Base-by-base conservation (phyloP, 495 filamentous ascomycete species). In the Xylaria venustula region DNA sequence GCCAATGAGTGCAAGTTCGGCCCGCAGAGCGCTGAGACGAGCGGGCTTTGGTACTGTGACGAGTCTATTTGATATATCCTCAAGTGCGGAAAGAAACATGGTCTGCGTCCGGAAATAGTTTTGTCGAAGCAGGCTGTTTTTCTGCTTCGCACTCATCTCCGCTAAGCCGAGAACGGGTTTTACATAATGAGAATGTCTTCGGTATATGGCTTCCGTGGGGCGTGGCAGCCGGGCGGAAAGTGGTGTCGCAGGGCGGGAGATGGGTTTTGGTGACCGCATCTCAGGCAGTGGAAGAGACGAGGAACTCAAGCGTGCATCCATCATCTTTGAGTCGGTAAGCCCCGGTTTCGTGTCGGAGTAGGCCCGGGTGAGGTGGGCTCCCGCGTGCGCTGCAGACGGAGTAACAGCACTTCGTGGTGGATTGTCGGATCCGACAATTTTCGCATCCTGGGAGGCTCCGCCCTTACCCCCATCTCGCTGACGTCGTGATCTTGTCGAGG, bases 41-140 rank as follows among this genome's bases (percentile, higher is more conserved):
- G 89, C 89, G 25, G 83, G 83, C 71, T 91, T 91, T 17, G 88
- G 88, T 19, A 91, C 88, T 48, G 83, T 76, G 8, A 91, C 87
- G 52, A 91, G 75, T 23, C 87, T 85, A 68, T 89, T 90, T 11
- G 88, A 91, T 56, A 91, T 91, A 67, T 87, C 86, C 67, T 90
- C 88, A 9, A 91, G 78, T 15, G 88, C 89, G 8, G 83, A 81
- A 37, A 91, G 65, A 68, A 91, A 89, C 53, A 87, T 86, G 1
- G 87, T 90, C 69, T 91, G 81, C 55, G 83, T 87, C 7, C 87
- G 81, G 66, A 90, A 91, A 62, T 91, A 91, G 67, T 91, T 89
- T 58, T 89, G 83, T 57, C 86, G 76, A 50, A 91, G 71, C 36
- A 90, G 72, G 54, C 83, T 83, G 37, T 81, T 77, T 67, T 86